A percentile compares a stretch with the other conserved stretches of the same genome.
phyloP scores from a whole-genome alignment of 2,329 filamentous ascomycete genomes.

The Canariomyces notabilis region DNA sequence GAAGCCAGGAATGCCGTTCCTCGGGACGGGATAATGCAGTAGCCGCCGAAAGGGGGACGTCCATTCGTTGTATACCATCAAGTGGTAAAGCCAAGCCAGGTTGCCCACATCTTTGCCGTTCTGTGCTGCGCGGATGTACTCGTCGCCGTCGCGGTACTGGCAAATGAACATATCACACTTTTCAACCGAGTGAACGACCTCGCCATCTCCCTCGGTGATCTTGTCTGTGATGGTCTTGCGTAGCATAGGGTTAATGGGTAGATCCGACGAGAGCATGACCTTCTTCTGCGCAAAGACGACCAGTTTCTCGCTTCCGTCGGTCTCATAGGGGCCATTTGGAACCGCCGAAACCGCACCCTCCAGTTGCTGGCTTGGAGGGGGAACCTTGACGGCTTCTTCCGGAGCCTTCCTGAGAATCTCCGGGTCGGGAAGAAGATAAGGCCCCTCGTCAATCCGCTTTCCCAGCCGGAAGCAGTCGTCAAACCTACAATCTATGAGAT shows the following conservation, averaged over 20 bases:
- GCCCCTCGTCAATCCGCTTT: constrained; percentile 80
- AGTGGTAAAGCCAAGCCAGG: constrained; percentile 85
- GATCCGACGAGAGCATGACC: constrained; percentile 72
- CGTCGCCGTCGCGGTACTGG: constrained; percentile 73
- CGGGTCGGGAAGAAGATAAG: constrained; percentile 80
- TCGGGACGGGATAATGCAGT: constrained; percentile 83
- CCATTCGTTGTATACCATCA: constrained; percentile 86
- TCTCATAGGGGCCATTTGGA: constrained; percentile 41
- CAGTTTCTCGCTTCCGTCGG: constrained; percentile 43
- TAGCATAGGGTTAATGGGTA: constrained; percentile 64
- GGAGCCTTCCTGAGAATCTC: constrained; percentile 64
- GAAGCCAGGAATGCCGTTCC: constrained; percentile 74
- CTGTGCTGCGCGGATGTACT: constrained; percentile 74
- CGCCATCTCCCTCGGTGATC: constrained; percentile 66
- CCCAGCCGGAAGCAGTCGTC: constrained; percentile 94
- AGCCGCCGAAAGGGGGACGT: constrained; percentile 77
- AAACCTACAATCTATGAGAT: constrained; percentile 57
- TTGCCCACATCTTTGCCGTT: constrained; percentile 82
- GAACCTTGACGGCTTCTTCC: constrained; percentile 52
- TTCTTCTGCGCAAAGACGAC: constrained; percentile 72
- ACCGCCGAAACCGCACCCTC: constrained; percentile 58
- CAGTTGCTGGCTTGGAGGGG: constrained; percentile 56
- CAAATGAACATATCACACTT: constrained; percentile 81
- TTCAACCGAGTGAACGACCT: constrained; percentile 58
- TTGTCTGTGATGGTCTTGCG: constrained; percentile 63